These are phyloP conservation scores for Ceratobasidium sp. DNA, from an alignment of 1,284 basidiomycete species.

Conservation along the genomic window DNA sequence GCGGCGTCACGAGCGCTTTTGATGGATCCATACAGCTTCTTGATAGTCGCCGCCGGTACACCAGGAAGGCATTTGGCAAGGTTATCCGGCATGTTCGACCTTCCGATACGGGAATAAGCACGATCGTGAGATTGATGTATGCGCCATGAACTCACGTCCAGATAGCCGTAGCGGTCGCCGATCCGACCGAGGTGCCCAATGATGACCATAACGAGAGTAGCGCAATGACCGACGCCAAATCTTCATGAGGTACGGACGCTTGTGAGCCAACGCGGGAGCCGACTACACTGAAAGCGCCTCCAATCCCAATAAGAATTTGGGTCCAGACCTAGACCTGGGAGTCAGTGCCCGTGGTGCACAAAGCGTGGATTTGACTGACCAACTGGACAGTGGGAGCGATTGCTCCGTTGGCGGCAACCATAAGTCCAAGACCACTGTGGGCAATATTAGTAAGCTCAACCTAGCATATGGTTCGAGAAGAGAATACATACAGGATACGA, in stretches of 20 bases:
- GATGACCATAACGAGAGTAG: constrained; percentile 81
- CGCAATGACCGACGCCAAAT: constrained; percentile 84
- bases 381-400: constrained; percentile 36
- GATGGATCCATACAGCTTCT: constrained; percentile 48
- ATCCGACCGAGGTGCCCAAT: constrained; percentile 77
- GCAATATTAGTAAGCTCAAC: neutral
- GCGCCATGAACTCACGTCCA: constrained; percentile 36
- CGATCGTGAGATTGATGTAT: neutral
- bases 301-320: constrained; percentile 78
- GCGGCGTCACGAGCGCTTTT: constrained; percentile 48
- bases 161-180: constrained; percentile 56
- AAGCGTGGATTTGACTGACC: constrained; percentile 53
- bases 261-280: constrained; percentile 79
- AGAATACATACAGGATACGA: constrained; percentile 37
- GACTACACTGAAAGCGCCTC: constrained; percentile 78
- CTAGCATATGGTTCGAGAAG: neutral
- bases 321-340: constrained; percentile 32
- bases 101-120: neutral
- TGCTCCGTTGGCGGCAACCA: constrained; percentile 37
- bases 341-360: neutral
- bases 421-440: constrained; percentile 31
- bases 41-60: constrained; percentile 26
- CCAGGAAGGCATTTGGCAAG: constrained; percentile 38
- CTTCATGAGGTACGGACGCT: constrained; percentile 74
- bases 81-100: constrained; percentile 40